Percentiles rank a stretch among this genome's conserved stretches.
Evolutionary conservation across 768 basidiomycete species (phyloP).

Genomic region (Pisolithus marmoratus): DNA sequence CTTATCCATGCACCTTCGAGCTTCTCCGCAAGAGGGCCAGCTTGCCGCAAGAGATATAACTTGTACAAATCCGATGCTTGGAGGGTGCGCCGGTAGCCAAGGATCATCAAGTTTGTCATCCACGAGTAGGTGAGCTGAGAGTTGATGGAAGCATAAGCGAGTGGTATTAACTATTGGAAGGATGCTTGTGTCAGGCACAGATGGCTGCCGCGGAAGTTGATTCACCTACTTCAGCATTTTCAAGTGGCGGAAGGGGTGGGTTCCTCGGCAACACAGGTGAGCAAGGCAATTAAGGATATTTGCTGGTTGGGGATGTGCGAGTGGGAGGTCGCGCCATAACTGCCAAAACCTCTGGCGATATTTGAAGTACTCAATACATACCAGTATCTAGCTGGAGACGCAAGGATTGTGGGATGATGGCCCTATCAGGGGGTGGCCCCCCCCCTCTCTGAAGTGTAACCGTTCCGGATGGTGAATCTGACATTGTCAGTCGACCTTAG

Average conservation of each 20-base stretch:
- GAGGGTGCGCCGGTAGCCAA: slow-evolving; percentile 68
- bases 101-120: slow-evolving; percentile 57
- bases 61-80: slow-evolving; percentile 75
- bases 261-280: slow-evolving; percentile 49
- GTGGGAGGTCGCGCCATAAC: slow-evolving; percentile 37
- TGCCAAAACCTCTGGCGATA: slow-evolving; percentile 49
- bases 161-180: slow-evolving; percentile 43
- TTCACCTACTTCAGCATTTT: slow-evolving; percentile 42
- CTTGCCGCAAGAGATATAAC: slow-evolving; percentile 47
- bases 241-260: slow-evolving; percentile 52
- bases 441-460: not conserved
- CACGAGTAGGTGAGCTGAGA: slow-evolving; percentile 60
- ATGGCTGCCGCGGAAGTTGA: not conserved
- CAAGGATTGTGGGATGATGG: not conserved
- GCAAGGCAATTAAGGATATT: not conserved
- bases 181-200: not conserved
- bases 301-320: not conserved
- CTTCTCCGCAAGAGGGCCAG: slow-evolving; percentile 42
- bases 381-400: slow-evolving; percentile 37
- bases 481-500: not conserved
- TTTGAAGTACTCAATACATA: slow-evolving; percentile 30
- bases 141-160: slow-evolving; percentile 51
- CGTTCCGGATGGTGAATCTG: not conserved
- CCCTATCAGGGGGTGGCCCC: not conserved
- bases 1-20: slow-evolving; percentile 52